Evolutionary conservation across 208 protist species (phyloP).

Genomic region (Trypanosoma rangeli): DNA sequence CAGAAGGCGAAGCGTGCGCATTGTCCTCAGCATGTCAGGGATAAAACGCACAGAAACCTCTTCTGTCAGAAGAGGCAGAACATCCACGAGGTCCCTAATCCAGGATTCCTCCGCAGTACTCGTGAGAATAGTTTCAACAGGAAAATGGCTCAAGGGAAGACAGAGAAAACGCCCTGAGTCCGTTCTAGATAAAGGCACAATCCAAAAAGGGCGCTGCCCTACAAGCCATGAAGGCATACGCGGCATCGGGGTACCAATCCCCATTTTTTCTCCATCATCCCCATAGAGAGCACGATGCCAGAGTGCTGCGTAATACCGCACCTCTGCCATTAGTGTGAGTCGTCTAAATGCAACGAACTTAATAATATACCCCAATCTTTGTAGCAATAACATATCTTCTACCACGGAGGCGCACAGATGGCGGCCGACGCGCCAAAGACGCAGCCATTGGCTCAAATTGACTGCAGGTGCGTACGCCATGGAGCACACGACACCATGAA

Average conservation of each 20-base stretch:
- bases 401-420: slow-evolving; percentile 12
- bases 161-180: slow-evolving; percentile 28
- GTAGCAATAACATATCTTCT: slow-evolving; percentile 21
- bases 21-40: slow-evolving; percentile 2
- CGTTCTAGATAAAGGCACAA: slow-evolving; percentile 14
- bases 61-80: slow-evolving; percentile 15
- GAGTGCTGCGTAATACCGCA: slow-evolving; percentile 24
- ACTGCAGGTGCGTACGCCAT: slow-evolving; percentile 27
- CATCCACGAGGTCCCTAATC: slow-evolving; percentile 34
- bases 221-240: slow-evolving; percentile 25
- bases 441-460: slow-evolving; percentile 16
- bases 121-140: slow-evolving; percentile 52
- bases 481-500: slow-evolving; percentile 25
- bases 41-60: slow-evolving; percentile 7
- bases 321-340: slow-evolving; percentile 24
- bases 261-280: too few species aligned
- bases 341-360: slow-evolving; percentile 30
- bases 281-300: slow-evolving; percentile 16
- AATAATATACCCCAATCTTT: slow-evolving; percentile 30
- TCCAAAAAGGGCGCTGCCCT: slow-evolving; percentile 27
- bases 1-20: neutral
- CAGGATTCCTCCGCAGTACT: slow-evolving; percentile 45
- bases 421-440: slow-evolving; percentile 21
- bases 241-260: neutral
- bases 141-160: slow-evolving; percentile 72